phyloP scores from a whole-genome alignment of 768 basidiomycete species.

The Boletus subparvulus region DNA sequence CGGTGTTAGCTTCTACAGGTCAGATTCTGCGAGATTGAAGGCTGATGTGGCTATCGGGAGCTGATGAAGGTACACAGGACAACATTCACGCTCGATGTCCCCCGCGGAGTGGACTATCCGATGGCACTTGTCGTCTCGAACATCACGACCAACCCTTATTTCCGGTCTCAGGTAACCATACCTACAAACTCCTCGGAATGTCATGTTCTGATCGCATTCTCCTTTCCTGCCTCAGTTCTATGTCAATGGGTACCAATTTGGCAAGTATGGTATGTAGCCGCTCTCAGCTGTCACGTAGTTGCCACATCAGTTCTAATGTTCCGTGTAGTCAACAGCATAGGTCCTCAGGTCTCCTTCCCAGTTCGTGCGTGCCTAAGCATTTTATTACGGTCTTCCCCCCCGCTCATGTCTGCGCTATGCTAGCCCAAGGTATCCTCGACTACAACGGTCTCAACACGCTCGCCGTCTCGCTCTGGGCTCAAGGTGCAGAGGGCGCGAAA shows the following conservation, averaged over 20 bases:
- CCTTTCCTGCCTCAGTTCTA: constrained; percentile 16
- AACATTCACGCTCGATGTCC: constrained; percentile 44
- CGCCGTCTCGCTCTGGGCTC: constrained; percentile 49
- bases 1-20: constrained; percentile 52
- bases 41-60: neutral
- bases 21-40: neutral
- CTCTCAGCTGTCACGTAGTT: too few species aligned
- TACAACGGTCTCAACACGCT: constrained; percentile 49
- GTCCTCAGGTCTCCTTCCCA: constrained; percentile 26
- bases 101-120: constrained; percentile 49
- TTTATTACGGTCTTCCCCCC: neutral
- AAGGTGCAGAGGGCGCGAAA: constrained; percentile 40
- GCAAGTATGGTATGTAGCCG: constrained; percentile 23
- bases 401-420: constrained; percentile 5
- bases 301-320: neutral
- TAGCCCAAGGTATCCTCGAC: constrained; percentile 51
- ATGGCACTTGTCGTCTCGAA: constrained; percentile 46
- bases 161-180: constrained; percentile 34
- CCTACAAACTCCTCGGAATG: neutral
- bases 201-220: neutral
- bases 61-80: constrained; percentile 17
- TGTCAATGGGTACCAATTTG: constrained; percentile 28
- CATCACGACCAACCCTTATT: constrained; percentile 43
- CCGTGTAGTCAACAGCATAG: constrained; percentile 22
- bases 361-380: constrained; percentile 18